These are phyloP conservation scores for Mycena polygramma DNA, from an alignment of 768 basidiomycete species.

Conservation along the genomic window DNA sequence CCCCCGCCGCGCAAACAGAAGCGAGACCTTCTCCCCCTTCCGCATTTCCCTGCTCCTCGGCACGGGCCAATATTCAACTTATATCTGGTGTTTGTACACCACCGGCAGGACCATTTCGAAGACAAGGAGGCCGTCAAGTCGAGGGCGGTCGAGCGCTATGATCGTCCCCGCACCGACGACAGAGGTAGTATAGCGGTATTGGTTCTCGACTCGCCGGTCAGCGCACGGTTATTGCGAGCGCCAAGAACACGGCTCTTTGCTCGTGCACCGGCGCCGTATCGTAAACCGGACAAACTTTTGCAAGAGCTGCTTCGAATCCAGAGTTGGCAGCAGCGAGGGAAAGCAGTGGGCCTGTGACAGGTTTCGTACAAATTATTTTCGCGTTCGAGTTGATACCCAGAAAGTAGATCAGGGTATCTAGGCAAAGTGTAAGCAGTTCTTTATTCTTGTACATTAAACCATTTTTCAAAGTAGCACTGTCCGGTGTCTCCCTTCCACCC, in stretches of 20 bases:
- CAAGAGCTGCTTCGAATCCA: constrained; percentile 19
- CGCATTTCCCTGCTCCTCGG: constrained; percentile 6
- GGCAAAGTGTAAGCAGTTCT: too few relatives aligned
- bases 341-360: too few relatives aligned
- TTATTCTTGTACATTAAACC: background rate
- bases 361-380: too few relatives aligned
- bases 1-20: constrained; percentile 6
- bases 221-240: constrained; percentile 2
- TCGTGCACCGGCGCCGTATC: constrained; percentile 4
- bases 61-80: background rate
- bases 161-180: background rate
- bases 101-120: background rate
- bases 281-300: constrained; percentile 19
- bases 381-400: background rate
- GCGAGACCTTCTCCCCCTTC: background rate
- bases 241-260: constrained; percentile 3
- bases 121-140: background rate
- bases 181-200: background rate
- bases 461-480: constrained; percentile 12
- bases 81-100: background rate
- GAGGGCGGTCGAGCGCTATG: background rate
- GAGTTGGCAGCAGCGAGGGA: background rate
- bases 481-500: constrained; percentile 18
- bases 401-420: background rate
- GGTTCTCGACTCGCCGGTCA: constrained; percentile 21